These are phyloP conservation scores for Conringia planisiliqua DNA, from an alignment of 345 rosid species.

Conservation along the genomic window DNA sequence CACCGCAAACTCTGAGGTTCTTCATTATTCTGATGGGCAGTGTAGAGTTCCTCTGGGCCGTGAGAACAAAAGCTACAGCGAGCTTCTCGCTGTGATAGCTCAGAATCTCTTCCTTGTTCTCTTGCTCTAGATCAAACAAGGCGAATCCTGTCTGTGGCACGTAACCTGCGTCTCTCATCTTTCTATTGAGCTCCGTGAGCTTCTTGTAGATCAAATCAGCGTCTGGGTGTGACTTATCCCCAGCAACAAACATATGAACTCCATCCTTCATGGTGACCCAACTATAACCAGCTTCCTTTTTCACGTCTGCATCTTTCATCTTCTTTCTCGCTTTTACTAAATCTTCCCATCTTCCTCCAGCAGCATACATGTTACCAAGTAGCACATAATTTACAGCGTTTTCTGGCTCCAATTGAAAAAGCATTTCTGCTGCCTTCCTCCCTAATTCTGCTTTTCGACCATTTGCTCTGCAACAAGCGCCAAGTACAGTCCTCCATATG, in stretches of 20 bases:
- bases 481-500: slow-evolving; percentile 88
- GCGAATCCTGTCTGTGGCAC: slow-evolving; percentile 74
- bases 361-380: slow-evolving; percentile 85
- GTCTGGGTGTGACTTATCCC: slow-evolving; percentile 70
- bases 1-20: slow-evolving; percentile 84
- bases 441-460: slow-evolving; percentile 64
- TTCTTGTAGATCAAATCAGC: slow-evolving; percentile 58
- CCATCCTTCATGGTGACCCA: slow-evolving; percentile 97
- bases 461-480: slow-evolving; percentile 73
- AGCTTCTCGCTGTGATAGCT: slow-evolving; percentile 88
- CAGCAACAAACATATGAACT: slow-evolving; percentile 80
- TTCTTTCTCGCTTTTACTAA: slow-evolving; percentile 63
- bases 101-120: slow-evolving; percentile 81
- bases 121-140: slow-evolving; percentile 70
- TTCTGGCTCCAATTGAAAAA: slow-evolving; percentile 72
- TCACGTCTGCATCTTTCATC: slow-evolving; percentile 71
- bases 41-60: slow-evolving; percentile 45
- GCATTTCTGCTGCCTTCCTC: slow-evolving; percentile 69
- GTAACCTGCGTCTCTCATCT: slow-evolving; percentile 77
- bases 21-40: slow-evolving; percentile 90
- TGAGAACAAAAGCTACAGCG: slow-evolving; percentile 77
- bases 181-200: slow-evolving; percentile 65
- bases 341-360: slow-evolving; percentile 78
- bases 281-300: slow-evolving; percentile 91
- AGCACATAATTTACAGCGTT: slow-evolving; percentile 90